Conservation (phyloP, 2,329 filamentous ascomycete genomes). For the Apiospora kogelbergensis region DNA sequence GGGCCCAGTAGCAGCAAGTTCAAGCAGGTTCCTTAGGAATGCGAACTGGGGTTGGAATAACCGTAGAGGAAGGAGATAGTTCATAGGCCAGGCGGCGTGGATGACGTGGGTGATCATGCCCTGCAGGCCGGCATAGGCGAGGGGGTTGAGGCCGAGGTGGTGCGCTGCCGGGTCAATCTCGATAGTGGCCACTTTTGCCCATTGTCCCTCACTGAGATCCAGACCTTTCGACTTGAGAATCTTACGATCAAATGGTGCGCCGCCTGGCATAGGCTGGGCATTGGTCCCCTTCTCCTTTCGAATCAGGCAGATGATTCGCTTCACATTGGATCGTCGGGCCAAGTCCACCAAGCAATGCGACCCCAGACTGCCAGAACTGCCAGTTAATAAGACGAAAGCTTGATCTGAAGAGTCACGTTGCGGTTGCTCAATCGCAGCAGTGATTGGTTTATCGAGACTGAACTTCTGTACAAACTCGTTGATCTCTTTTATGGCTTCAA, state of each 20-base stretch:
- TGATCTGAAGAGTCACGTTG: not conserved
- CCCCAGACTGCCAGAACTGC: conserved; percentile 21
- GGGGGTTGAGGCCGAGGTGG: conserved; percentile 16
- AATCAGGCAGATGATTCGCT: conserved; percentile 10
- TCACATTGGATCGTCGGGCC: conserved; percentile 14
- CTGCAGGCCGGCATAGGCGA: conserved; percentile 16
- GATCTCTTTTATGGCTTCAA: not conserved
- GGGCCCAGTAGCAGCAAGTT: conserved; percentile 16
- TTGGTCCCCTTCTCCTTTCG: conserved; percentile 14
- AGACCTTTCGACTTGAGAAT: not conserved
- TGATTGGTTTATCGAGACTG: too few relatives aligned
- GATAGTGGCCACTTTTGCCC: conserved; percentile 17
- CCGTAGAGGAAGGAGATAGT: conserved; percentile 21
- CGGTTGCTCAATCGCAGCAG: too few relatives aligned
- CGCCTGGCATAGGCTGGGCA: conserved; percentile 4
- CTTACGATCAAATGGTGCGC: not conserved
- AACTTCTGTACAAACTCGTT: not conserved
- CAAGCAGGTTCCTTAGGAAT: conserved; percentile 19
- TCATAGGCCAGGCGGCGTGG: conserved; percentile 26
- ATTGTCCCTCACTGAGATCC: not conserved
- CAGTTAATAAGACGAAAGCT: conserved; percentile 21
- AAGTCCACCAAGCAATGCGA: conserved; percentile 18
- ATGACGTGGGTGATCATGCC: conserved; percentile 20
- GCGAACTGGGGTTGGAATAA: conserved; percentile 22
- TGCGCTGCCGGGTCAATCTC: conserved; percentile 18